phyloP scores from a whole-genome alignment of 129 eudicot species.

The Centella asiatica region DNA sequence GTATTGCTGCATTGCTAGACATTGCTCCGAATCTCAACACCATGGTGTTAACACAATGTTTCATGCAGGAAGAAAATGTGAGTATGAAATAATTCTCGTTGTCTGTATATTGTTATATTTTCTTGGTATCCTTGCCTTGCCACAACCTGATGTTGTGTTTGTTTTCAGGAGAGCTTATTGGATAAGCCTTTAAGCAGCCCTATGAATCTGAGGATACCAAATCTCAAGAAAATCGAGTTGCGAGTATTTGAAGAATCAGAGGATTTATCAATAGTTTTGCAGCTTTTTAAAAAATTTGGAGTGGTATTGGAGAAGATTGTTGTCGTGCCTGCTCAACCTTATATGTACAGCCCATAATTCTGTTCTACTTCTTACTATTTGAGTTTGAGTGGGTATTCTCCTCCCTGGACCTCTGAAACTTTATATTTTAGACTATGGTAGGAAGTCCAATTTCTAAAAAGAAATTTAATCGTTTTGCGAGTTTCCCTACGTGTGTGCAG shows the following conservation, averaged over 20 bases:
- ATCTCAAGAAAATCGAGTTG: conserved; percentile 1
- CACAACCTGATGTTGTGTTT: not conserved
- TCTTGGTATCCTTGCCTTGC: not conserved
- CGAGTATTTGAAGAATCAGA: not conserved
- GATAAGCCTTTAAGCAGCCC: conserved; percentile 2
- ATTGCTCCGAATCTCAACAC: conserved; percentile 2
- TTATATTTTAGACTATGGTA: too few species aligned
- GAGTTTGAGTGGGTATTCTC: too few species aligned
- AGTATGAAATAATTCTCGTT: not conserved
- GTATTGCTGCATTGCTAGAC: conserved; percentile 1
- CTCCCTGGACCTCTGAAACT: too few species aligned
- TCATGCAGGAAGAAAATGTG: not conserved
- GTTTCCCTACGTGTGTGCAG: too few species aligned
- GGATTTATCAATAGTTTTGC: not conserved
- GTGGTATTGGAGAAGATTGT: conserved; percentile 5
- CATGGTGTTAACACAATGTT: not conserved
- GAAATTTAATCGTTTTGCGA: too few species aligned
- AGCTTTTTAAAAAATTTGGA: not conserved
- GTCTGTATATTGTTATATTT: not conserved
- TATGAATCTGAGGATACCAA: conserved; percentile 7
- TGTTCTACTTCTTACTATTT: too few species aligned
- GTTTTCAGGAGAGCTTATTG: not conserved
- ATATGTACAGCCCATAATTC: too few species aligned
- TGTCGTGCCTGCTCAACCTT: not conserved
- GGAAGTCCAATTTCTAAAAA: too few species aligned